Conservation (phyloP, 805 yeast species). For the Ogataea methylovora region DNA sequence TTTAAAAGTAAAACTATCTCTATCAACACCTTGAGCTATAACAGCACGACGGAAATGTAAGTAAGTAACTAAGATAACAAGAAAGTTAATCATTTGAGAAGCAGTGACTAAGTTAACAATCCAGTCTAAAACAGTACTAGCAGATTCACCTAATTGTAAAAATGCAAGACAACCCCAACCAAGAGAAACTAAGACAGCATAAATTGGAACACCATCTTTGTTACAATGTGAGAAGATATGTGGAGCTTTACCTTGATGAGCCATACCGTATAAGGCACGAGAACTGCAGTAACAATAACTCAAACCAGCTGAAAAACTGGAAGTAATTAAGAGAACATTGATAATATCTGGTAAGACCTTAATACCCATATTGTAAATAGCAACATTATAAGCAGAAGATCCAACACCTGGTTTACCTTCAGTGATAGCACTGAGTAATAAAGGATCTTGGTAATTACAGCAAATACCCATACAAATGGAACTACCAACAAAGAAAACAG, state of each 20-base stretch:
- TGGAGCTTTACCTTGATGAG: slow-evolving; percentile 41
- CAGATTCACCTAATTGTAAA: slow-evolving; percentile 44
- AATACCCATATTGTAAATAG: slow-evolving; percentile 38
- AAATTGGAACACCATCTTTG: slow-evolving; percentile 39
- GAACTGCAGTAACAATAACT: slow-evolving; percentile 40
- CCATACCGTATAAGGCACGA: slow-evolving; percentile 39
- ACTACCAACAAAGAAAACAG: slow-evolving; percentile 40
- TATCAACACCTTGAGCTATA: slow-evolving; percentile 42
- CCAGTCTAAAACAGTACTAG: slow-evolving; percentile 68
- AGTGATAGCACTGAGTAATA: slow-evolving; percentile 23
- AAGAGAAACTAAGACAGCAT: slow-evolving; percentile 33
- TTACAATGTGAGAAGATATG: slow-evolving; percentile 34
- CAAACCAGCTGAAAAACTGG: slow-evolving; percentile 43
- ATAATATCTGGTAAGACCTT: slow-evolving; percentile 37
- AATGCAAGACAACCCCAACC: slow-evolving; percentile 38
- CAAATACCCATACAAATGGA: slow-evolving; percentile 39
- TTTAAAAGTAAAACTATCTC: slow-evolving; percentile 37
- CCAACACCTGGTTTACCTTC: slow-evolving; percentile 37
- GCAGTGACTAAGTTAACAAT: slow-evolving; percentile 64
- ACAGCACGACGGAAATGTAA: slow-evolving; percentile 57
- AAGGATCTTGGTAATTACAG: slow-evolving; percentile 35
- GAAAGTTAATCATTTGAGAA: slow-evolving; percentile 58
- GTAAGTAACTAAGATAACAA: slow-evolving; percentile 49
- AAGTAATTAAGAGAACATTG: slow-evolving; percentile 32
- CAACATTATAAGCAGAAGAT: slow-evolving; percentile 41